phyloP scores from a whole-genome alignment of 306 rosid genomes.

The Dalbergia cochinchinensis region DNA sequence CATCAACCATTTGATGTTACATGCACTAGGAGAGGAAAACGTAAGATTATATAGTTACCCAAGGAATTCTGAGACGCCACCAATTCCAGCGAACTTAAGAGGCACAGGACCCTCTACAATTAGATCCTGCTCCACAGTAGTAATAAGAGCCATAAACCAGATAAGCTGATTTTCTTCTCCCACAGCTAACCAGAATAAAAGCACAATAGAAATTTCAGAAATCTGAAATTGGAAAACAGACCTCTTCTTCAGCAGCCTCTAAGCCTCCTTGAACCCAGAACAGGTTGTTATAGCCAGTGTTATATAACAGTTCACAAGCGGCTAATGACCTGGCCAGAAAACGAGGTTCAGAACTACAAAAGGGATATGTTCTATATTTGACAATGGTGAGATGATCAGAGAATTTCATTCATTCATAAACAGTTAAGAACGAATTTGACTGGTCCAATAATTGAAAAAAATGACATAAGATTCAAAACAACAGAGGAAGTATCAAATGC shows the following conservation, averaged over 20 bases:
- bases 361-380: constrained; percentile 12
- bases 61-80: constrained; percentile 89
- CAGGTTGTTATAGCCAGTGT: constrained; percentile 84
- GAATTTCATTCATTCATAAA: neutral
- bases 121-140: constrained; percentile 77
- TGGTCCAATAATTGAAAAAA: constrained; percentile 20
- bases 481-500: constrained; percentile 30
- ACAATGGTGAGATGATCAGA: constrained; percentile 27
- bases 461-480: constrained; percentile 15
- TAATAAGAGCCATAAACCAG: constrained; percentile 21
- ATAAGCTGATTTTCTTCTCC: constrained; percentile 32
- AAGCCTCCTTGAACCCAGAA: constrained; percentile 98
- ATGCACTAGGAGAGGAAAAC: constrained; percentile 6
- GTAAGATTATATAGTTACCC: constrained; percentile 62
- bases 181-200: constrained; percentile 33
- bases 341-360: constrained; percentile 33
- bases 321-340: constrained; percentile 78
- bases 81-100: constrained; percentile 90
- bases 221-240: constrained; percentile 44
- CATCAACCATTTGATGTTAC: constrained; percentile 30
- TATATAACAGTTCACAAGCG: constrained; percentile 87
- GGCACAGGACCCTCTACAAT: constrained; percentile 84
- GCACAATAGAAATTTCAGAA: constrained; percentile 23
- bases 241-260: constrained; percentile 95
- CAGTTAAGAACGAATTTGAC: neutral